These are phyloP conservation scores for Claviceps sp. DNA, from an alignment of 2,329 filamentous ascomycete species.

Conservation along the genomic window DNA sequence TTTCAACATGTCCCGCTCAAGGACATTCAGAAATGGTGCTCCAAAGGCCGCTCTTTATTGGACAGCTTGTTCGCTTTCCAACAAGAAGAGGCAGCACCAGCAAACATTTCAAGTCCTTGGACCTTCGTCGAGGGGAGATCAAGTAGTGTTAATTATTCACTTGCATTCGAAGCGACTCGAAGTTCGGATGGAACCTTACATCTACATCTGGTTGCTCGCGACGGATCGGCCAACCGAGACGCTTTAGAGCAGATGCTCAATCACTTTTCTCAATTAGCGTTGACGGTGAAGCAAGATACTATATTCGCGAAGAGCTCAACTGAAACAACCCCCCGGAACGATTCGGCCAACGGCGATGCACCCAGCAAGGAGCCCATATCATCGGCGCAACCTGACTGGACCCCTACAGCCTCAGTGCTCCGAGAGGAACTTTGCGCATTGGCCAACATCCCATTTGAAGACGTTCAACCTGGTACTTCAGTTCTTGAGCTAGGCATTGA, in stretches of 20 bases:
- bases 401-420: constrained; percentile 33
- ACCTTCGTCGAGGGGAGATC: constrained; percentile 29
- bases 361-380: neutral
- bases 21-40: constrained; percentile 68
- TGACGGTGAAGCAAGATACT: constrained; percentile 6
- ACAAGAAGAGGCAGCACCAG: constrained; percentile 23
- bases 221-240: constrained; percentile 18
- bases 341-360: neutral
- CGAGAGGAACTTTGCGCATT: constrained; percentile 51
- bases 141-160: constrained; percentile 51
- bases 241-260: constrained; percentile 25
- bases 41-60: constrained; percentile 50
- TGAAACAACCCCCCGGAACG: too few species aligned
- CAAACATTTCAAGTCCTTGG: constrained; percentile 36
- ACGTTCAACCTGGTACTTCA: constrained; percentile 45
- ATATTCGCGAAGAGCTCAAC: neutral
- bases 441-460: constrained; percentile 34
- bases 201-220: constrained; percentile 47
- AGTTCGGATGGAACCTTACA: constrained; percentile 31
- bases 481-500: constrained; percentile 78
- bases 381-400: neutral
- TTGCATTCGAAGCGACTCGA: constrained; percentile 63
- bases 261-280: constrained; percentile 19
- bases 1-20: constrained; percentile 65
- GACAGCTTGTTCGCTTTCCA: constrained; percentile 78